phyloP scores from a whole-genome alignment of 139 green algal genomes.

The Chlamydomonas eustigma region DNA sequence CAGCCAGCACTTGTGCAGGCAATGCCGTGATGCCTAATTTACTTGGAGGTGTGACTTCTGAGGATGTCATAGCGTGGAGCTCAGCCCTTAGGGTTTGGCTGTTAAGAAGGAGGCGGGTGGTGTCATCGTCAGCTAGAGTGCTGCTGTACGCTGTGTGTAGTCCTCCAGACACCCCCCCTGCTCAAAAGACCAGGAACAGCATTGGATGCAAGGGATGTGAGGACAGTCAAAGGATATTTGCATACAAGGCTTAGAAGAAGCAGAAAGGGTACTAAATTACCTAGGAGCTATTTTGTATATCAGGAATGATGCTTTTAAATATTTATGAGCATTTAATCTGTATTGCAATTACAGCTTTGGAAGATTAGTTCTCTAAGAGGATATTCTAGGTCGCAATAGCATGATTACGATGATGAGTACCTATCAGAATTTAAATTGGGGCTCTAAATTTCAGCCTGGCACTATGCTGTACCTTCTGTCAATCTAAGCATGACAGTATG shows the following conservation, averaged over 20 bases:
- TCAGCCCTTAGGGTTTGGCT: neutral
- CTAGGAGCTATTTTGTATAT: too few relatives aligned
- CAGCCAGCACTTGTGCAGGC: too few relatives aligned
- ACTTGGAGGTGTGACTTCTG: neutral
- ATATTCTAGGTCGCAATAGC: too few relatives aligned
- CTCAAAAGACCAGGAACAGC: too few relatives aligned
- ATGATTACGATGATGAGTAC: too few relatives aligned
- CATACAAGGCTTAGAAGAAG: neutral
- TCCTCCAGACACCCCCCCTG: neutral
- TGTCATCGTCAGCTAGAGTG: neutral
- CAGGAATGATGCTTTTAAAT: too few relatives aligned
- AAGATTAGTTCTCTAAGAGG: too few relatives aligned
- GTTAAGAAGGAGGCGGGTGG: neutral
- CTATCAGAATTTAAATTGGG: neutral
- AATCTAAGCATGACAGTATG: too few relatives aligned
- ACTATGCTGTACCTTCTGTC: neutral
- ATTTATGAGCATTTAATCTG: too few relatives aligned
- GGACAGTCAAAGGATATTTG: neutral
- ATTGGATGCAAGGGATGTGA: too few relatives aligned
- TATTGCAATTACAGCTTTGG: too few relatives aligned
- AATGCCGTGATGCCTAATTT: neutral
- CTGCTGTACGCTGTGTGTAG: neutral
- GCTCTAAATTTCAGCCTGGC: neutral
- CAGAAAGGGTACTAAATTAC: neutral
- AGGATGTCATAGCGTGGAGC: neutral